Conservation (phyloP, 805 yeast genomes). For the Sungouiella blattae region DNA sequence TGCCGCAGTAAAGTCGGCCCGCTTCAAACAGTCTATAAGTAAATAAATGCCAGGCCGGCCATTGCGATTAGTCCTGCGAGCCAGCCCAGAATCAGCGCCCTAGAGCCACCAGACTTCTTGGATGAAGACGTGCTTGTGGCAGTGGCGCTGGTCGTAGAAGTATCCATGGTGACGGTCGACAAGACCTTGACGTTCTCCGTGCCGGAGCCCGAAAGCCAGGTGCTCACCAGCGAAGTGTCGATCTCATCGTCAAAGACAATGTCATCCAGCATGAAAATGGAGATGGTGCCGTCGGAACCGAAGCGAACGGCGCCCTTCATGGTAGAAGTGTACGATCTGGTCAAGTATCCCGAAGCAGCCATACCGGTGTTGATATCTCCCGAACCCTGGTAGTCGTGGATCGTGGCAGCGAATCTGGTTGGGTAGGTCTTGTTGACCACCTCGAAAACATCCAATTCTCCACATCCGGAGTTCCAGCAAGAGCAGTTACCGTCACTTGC, state of each 20-base stretch:
- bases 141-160: slow-evolving; percentile 15
- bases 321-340: slow-evolving; percentile 46
- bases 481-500: slow-evolving; percentile 60
- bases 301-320: slow-evolving; percentile 75
- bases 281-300: slow-evolving; percentile 55
- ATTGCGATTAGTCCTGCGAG: slow-evolving; percentile 7
- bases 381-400: slow-evolving; percentile 76
- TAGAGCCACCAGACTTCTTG: slow-evolving; percentile 20
- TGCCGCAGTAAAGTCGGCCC: slow-evolving; percentile 3
- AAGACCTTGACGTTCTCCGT: slow-evolving; percentile 21
- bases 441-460: slow-evolving; percentile 76
- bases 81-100: slow-evolving; percentile 10
- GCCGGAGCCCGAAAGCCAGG: slow-evolving; percentile 43
- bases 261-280: slow-evolving; percentile 56
- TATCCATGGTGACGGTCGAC: slow-evolving; percentile 23
- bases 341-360: slow-evolving; percentile 51
- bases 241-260: slow-evolving; percentile 49
- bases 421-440: slow-evolving; percentile 61
- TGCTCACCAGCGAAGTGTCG: slow-evolving; percentile 38
- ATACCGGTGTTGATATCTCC: slow-evolving; percentile 60
- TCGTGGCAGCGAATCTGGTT: slow-evolving; percentile 56
- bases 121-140: slow-evolving; percentile 15
- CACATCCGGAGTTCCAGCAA: slow-evolving; percentile 76
- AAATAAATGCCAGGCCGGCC: slow-evolving; percentile 11
- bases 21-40: slow-evolving; percentile 4